Conservation (phyloP, 2,329 filamentous ascomycete species). For the Emmonsiellopsis sp. region DNA sequence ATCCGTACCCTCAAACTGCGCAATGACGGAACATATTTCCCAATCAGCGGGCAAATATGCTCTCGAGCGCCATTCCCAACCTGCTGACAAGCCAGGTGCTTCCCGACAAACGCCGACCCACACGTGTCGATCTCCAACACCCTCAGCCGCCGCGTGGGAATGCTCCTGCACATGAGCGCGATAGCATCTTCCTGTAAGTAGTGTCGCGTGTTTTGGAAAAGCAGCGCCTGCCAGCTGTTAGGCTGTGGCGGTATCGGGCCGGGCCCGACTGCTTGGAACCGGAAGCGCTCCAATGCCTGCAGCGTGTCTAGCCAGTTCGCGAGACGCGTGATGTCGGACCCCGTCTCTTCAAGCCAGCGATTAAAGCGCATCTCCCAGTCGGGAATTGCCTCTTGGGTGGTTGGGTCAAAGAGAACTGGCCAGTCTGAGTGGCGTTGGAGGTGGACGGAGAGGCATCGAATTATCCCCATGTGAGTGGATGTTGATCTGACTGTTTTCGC, state of each 20-base stretch:
- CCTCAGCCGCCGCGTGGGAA: background rate
- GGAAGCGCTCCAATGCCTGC: background rate
- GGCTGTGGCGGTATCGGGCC: background rate
- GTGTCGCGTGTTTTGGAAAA: background rate
- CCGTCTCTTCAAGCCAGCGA: background rate
- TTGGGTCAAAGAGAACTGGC: background rate
- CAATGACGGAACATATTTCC: background rate
- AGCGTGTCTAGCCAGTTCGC: background rate
- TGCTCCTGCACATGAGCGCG: background rate
- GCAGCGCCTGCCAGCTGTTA: background rate
- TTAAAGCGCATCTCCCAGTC: background rate
- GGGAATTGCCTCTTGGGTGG: background rate
- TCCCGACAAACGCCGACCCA: background rate
- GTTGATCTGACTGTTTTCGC: background rate
- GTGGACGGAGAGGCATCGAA: background rate
- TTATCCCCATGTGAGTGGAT: background rate
- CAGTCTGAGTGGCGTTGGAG: background rate
- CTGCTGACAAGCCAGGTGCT: too few relatives aligned
- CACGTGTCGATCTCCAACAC: constrained; percentile 4
- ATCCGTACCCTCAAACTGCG: constrained; percentile 1
- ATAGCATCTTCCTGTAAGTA: background rate
- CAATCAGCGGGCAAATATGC: constrained; percentile 2
- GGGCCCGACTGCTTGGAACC: background rate
- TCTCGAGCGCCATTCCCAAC: background rate
- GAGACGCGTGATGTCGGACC: background rate